Base-by-base conservation (phyloP, 768 basidiomycete genomes). In the Crucibulum laeve region DNA sequence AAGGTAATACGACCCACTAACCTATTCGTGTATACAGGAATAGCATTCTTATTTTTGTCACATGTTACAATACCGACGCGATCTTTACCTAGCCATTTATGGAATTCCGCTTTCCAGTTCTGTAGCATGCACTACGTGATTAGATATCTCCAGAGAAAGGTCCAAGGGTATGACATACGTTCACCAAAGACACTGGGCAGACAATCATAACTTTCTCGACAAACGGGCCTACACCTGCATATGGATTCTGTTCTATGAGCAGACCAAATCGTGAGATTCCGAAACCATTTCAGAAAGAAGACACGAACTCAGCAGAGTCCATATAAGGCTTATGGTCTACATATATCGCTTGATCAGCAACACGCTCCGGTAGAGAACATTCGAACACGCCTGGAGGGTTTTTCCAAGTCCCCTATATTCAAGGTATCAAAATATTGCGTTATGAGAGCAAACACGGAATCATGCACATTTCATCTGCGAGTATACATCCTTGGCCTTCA, bases 81-180 rank as follows among this genome's bases (percentile, higher is more conserved):
- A 60, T 79, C 77, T 46, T 69, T 61, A 11, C 73, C 84, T 23
- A 68, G 82, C 94, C 96, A 99, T 68, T 98, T 98, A 53, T 85
- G 76, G 57, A 99, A 92, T 61, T 99, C 96, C 32, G 81, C 83
- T 59, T 81, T 86, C 96, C 96, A 99, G 58, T 97, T 98, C 84
- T 95, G 33, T 13, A 2, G 23, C 24, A 24, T 22, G 4, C 25
- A 22, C 30, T 30, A 33, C 21, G 23, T 34, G 13, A n/a, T 14
- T 22, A 37, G 18, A 37, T 37, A 17, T 4, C 26, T 49, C 35
- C 25, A 22, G 34, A n/a, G 26, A 5, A 37, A n/a, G 30, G 28
- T 5, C 6, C 43, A 30, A 38, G 22, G 11, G 37, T 21, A 28
- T 24, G 13, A 58, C 77, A 49, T 54, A 91, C 91, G 47, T 82